Evolutionary conservation across 2,329 filamentous ascomycete genomes (phyloP).

Genomic region (Sclerotinia sclerotiorum): DNA sequence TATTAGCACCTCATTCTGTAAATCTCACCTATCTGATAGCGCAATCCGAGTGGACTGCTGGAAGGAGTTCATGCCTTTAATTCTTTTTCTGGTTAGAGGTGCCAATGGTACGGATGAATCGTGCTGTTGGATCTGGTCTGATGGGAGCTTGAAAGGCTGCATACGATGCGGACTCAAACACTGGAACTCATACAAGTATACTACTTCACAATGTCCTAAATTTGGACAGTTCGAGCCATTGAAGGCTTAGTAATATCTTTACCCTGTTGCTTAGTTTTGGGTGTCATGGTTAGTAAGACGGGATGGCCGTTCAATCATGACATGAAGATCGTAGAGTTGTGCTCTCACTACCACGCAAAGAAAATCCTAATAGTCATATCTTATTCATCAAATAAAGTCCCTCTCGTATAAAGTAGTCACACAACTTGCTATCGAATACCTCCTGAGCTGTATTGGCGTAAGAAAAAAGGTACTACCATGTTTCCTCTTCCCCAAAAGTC

Average conservation of each 20-base stretch:
- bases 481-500: not conserved
- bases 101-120: not conserved
- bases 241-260: not conserved
- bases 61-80: not conserved
- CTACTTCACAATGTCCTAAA: not conserved
- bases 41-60: not conserved
- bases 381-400: not conserved
- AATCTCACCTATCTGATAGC: not conserved
- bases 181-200: not conserved
- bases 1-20: not conserved
- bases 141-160: not conserved
- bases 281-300: not conserved
- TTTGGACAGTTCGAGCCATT: not conserved
- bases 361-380: not conserved
- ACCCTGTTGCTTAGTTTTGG: not conserved
- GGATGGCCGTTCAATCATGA: not conserved
- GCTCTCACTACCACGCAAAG: not conserved
- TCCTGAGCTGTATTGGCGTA: no score
- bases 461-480: not conserved
- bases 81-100: not conserved
- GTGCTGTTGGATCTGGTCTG: not conserved
- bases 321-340: not conserved
- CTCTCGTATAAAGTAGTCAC: not conserved
- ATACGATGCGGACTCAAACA: not conserved
- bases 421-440: no score